These are phyloP conservation scores for Ganoderma meredithae DNA, from an alignment of 1,284 basidiomycete genomes.

Conservation along the genomic window DNA sequence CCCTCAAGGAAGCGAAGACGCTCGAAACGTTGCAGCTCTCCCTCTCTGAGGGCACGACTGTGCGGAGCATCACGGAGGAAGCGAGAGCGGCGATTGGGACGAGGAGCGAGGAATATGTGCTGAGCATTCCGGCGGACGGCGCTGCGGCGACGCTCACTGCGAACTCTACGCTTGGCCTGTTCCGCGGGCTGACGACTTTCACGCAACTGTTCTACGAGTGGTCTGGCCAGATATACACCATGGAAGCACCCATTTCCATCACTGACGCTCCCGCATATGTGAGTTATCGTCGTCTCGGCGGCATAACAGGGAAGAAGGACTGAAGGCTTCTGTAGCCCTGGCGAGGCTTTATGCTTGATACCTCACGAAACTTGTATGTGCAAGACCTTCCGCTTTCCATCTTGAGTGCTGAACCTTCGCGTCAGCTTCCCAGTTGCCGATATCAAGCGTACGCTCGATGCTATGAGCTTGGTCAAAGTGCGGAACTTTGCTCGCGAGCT, in stretches of 20 bases:
- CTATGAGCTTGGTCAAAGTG: conserved; percentile 89
- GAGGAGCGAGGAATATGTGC: conserved; percentile 70
- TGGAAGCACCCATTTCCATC: conserved; percentile 66
- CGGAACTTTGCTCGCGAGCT: not conserved
- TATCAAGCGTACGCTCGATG: conserved; percentile 78
- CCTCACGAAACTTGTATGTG: conserved; percentile 60
- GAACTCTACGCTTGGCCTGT: conserved; percentile 77
- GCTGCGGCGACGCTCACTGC: conserved; percentile 65
- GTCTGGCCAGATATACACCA: conserved; percentile 57
- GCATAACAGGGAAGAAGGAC: not conserved
- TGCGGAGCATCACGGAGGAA: conserved; percentile 57
- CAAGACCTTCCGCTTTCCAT: too few relatives aligned
- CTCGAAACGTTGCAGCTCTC: conserved; percentile 48
- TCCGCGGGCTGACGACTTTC: conserved; percentile 87
- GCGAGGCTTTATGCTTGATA: conserved; percentile 87
- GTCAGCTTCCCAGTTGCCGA: conserved; percentile 65
- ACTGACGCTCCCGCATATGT: conserved; percentile 71
- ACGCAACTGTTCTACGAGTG: conserved; percentile 76
- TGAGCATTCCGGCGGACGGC: conserved; percentile 68
- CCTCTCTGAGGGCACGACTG: conserved; percentile 42
- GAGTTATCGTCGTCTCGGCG: conserved; percentile 23
- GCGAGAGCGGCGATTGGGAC: conserved; percentile 56
- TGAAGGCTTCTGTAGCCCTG: conserved; percentile 55
- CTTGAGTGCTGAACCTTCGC: not conserved
- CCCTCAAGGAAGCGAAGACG: conserved; percentile 39